Evolutionary conservation across 2,329 filamentous ascomycete species (phyloP), one percentile per base, ranked within the genome.

Genomic region (Alternaria triticimaculans): DNA sequence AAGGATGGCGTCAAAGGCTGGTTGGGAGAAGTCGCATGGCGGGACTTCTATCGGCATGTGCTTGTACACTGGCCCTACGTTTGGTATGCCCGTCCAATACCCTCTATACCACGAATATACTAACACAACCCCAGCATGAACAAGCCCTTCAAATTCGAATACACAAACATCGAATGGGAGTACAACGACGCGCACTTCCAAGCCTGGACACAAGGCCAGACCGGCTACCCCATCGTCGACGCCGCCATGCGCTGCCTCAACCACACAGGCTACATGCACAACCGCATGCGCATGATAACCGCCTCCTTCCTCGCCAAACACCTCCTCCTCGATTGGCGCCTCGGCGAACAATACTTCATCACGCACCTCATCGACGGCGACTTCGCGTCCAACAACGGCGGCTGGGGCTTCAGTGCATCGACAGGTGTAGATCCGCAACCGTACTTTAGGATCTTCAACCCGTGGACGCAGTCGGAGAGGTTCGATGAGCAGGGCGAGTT

Each of bases 401-500:
- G 89, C 0, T 91, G 89, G 88, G 89, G 88, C 0, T 90, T 90
- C 68, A 80, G 85, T 23, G 89, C 90, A 5, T 88, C 85, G 18
- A 90, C 89, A 0, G 91, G 92, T 2, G 92, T 94, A 7, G 93
- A 96, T 78, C 92, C 93, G 2, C 92, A 97, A 79, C 93, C 94
- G 0, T 97, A 96, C 76, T 97, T 97, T 67, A 87, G 93, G 7
- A 92, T 97, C 55, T 97, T 97, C 81, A 97, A 96, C 72, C 94
- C 94, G 0, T 77, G 93, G 48, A 81, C 92, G 18, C 94, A 97
- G 82, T 93, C 91, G 70, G 92, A 96, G 84, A 94, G 91, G 80
- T 97, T 96, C 71, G 94, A 97, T 75, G 83, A 86, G 0, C 84
- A 90, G 0, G 94, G 93, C 0, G 87, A 88, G 15, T 97, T 95